Conservation (phyloP, 2,329 filamentous ascomycete species). For the Trichoderma atrobrunneum region DNA sequence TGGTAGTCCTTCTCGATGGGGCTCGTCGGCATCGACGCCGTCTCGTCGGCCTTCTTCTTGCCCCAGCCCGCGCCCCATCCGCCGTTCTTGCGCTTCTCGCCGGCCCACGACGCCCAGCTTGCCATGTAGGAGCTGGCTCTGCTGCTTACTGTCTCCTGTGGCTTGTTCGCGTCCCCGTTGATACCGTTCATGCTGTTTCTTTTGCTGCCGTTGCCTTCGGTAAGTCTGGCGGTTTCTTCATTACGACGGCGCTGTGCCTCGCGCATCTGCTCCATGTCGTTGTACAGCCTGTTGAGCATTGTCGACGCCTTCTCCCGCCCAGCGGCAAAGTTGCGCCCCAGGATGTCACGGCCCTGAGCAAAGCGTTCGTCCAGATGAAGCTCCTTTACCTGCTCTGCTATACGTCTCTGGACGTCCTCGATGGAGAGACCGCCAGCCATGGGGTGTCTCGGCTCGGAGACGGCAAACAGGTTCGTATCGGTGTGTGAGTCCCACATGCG, state of each 20-base stretch:
- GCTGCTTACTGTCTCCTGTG: constrained; percentile 48
- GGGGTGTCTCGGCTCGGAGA: constrained; percentile 89
- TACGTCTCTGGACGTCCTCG: constrained; percentile 86
- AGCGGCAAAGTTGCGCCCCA: constrained; percentile 85
- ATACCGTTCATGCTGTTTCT: constrained; percentile 11
- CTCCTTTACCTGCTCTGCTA: constrained; percentile 89
- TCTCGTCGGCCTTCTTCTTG: constrained; percentile 31
- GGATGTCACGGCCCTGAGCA: constrained; percentile 74
- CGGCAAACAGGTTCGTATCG: constrained; percentile 87
- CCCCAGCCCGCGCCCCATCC: constrained; percentile 45
- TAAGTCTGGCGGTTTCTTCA: constrained; percentile 35
- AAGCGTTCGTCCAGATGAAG: constrained; percentile 90
- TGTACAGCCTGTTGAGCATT: constrained; percentile 84
- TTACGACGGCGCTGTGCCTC: constrained; percentile 44
- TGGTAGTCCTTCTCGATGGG: constrained; percentile 41
- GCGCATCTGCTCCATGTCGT: constrained; percentile 71
- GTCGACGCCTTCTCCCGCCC: constrained; percentile 85
- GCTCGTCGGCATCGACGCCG: constrained; percentile 34
- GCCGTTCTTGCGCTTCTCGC: constrained; percentile 68
- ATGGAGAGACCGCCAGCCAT: constrained; percentile 90
- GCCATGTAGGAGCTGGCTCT: constrained; percentile 64
- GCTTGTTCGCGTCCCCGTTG: constrained; percentile 36
- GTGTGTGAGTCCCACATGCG: constrained; percentile 78
- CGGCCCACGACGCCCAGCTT: constrained; percentile 68
- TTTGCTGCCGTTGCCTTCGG: constrained; percentile 5